phyloP scores from a whole-genome alignment of 1,284 basidiomycete genomes.

The Acaromyces ingoldii region DNA sequence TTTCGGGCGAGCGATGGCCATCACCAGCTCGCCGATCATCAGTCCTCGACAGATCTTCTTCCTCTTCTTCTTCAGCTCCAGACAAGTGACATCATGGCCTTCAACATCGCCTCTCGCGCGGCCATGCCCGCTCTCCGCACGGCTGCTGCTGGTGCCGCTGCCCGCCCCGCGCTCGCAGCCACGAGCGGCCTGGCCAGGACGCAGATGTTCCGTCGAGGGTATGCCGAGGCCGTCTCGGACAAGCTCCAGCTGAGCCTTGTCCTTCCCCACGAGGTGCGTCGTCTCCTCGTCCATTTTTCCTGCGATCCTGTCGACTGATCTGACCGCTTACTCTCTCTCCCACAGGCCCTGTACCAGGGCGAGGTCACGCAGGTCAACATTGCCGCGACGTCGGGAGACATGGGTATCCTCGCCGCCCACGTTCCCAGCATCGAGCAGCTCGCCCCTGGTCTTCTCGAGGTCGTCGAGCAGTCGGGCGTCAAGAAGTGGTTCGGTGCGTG shows the following conservation, averaged over 20 bases:
- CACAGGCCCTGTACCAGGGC: constrained; percentile 10
- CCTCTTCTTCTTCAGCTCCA: background rate
- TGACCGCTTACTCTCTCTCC: background rate
- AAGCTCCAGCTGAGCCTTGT: constrained; percentile 49
- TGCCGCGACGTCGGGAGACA: constrained; percentile 43
- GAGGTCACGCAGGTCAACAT: constrained; percentile 33
- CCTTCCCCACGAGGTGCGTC: constrained; percentile 30
- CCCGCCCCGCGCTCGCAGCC: constrained; percentile 7
- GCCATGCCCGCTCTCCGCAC: constrained; percentile 8
- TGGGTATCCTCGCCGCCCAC: constrained; percentile 49
- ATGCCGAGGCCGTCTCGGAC: constrained; percentile 50
- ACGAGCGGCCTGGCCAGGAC: constrained; percentile 12
- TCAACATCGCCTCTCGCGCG: constrained; percentile 7
- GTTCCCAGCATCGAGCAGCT: constrained; percentile 49
- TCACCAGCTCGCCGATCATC: too few species aligned
- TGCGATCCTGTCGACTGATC: background rate
- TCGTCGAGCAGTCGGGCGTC: constrained; percentile 43
- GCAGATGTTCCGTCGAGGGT: constrained; percentile 48
- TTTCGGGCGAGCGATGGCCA: too few species aligned
- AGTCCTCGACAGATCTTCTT: too few species aligned
- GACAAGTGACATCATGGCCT: background rate
- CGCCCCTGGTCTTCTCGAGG: constrained; percentile 48
- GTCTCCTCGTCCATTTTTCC: background rate
- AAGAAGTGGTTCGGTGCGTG: constrained; percentile 49
- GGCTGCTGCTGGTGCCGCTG: constrained; percentile 9